Evolutionary conservation across 2,329 filamentous ascomycete species (phyloP), one percentile per base, ranked within the genome.

Genomic region (Exophiala bonariae): DNA sequence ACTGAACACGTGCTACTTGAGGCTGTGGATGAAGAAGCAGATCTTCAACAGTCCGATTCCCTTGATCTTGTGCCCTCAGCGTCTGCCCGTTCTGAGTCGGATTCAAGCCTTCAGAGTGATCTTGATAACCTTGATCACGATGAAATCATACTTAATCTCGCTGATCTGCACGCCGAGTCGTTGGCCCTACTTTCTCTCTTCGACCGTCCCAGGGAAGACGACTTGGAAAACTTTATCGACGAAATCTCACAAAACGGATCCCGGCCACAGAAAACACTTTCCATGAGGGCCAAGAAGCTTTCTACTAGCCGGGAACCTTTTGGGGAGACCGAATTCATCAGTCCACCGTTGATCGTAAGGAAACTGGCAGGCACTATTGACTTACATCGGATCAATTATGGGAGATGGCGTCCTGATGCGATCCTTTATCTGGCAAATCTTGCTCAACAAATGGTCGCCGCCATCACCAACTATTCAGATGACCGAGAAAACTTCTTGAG

Each of bases 391-490:
- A 38, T 49, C 44, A 37, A 45, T 17, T 9, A 58, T 26, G 30
- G 56, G 35, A 11, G 50, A 13, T 73, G 66, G 58, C 63, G 59
- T 7, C 67, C 66, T 8, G 63, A 64, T 33, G 60, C 66, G 3
- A 57, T 73, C 16, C 46, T 78, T 4, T 62, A 73, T 45, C 62
- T 65, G 28, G 69, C 71, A 10, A 78, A 78, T 55, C 57, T 77
- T 30, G 71, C 72, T 3, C 58, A 64, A 11, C 64, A 69, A 14
- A 50, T 75, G 18, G 57, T 72, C 4, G 59, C 68, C 3, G 61
- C 62, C 10, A 41, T 54, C 8, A 42, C 33, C 18, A 22, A n/a
- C 2, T 34, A 32, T 3, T 22, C 34, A 2, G 40, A 41, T 2
- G 41, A 44, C 3, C 44, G 26, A 23, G 22, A 19, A 26, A 35